A percentile compares a stretch with the other conserved stretches of the same genome.
These are phyloP conservation scores for Mercurialis annua DNA, from an alignment of 345 rosid genomes.

Conservation along the genomic window DNA sequence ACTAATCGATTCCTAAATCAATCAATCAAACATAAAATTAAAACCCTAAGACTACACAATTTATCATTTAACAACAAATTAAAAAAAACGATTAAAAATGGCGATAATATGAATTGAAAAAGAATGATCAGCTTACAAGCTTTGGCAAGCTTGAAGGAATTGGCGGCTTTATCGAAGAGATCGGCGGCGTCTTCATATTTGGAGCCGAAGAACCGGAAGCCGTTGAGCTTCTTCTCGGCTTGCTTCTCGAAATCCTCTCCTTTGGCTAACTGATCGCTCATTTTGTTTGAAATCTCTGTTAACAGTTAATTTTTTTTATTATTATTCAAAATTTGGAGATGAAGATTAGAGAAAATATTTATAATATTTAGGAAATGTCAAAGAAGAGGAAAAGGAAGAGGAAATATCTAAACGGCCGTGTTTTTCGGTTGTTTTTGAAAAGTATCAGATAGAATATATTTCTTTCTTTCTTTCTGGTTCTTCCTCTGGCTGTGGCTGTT, in stretches of 20 bases:
- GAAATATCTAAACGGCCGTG: neutral
- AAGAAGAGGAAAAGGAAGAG: neutral
- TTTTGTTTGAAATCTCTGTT: too few relatives aligned
- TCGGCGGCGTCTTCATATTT: constrained; percentile 74
- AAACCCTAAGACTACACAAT: neutral
- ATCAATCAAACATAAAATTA: neutral
- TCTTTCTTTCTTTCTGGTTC: too few relatives aligned
- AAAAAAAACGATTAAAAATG: neutral
- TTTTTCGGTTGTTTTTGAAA: too few relatives aligned
- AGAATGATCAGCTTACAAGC: constrained; percentile 53
- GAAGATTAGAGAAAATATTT: too few relatives aligned
- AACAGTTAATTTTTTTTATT: neutral
- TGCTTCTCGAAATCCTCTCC: constrained; percentile 62
- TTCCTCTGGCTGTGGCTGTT: too few relatives aligned
- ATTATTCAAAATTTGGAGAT: neutral
- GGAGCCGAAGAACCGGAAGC: constrained; percentile 62
- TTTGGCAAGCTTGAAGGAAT: constrained; percentile 69
- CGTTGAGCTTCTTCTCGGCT: constrained; percentile 62
- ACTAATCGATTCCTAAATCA: neutral
- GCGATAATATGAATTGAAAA: neutral
- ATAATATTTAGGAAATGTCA: neutral
- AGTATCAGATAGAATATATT: too few relatives aligned
- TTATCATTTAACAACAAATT: neutral
- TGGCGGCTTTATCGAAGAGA: constrained; percentile 71
- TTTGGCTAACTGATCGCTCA: constrained; percentile 57